Evolutionary conservation across 768 basidiomycete species (phyloP).

Genomic region (Hygrophoropsis aurantiaca): DNA sequence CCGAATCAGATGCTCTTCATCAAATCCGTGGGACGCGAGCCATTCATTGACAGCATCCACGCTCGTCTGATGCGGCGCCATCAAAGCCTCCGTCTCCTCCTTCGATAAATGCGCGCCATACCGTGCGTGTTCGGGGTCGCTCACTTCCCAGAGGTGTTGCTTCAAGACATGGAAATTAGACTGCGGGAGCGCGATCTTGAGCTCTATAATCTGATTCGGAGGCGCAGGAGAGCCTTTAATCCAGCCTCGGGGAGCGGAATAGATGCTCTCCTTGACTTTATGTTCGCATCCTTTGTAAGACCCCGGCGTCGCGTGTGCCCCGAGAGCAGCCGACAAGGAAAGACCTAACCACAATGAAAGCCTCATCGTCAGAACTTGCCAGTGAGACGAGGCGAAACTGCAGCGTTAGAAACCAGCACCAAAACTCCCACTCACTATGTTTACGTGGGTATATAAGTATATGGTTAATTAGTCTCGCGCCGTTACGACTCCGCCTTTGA

Average conservation of each 20-base stretch:
- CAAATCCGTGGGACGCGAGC: slow-evolving; percentile 56
- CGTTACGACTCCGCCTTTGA: too few relatives aligned
- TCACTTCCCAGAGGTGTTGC: slow-evolving; percentile 55
- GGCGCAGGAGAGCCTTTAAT: slow-evolving; percentile 40
- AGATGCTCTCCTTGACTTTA: slow-evolving; percentile 51
- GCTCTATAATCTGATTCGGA: slow-evolving; percentile 44
- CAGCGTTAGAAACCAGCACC: background rate
- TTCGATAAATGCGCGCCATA: slow-evolving; percentile 62
- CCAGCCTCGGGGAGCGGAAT: slow-evolving; percentile 50
- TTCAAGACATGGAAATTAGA: slow-evolving; percentile 50
- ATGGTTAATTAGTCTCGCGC: too few relatives aligned
- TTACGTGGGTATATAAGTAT: background rate
- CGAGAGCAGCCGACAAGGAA: slow-evolving; percentile 7
- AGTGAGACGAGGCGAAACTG: too few relatives aligned
- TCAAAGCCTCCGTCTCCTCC: slow-evolving; percentile 60
- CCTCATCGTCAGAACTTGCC: background rate
- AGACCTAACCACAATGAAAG: too few relatives aligned
- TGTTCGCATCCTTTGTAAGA: slow-evolving; percentile 10
- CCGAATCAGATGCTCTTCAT: slow-evolving; percentile 44
- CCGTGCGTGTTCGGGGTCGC: slow-evolving; percentile 52
- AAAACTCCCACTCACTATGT: slow-evolving; percentile 1
- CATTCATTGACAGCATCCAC: slow-evolving; percentile 58
- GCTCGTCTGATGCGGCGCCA: slow-evolving; percentile 57
- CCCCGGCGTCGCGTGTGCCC: slow-evolving; percentile 4
- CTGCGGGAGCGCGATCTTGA: slow-evolving; percentile 60